phyloP scores from a whole-genome alignment of 1,139 yeast species.

The Kodamaea sp. region DNA sequence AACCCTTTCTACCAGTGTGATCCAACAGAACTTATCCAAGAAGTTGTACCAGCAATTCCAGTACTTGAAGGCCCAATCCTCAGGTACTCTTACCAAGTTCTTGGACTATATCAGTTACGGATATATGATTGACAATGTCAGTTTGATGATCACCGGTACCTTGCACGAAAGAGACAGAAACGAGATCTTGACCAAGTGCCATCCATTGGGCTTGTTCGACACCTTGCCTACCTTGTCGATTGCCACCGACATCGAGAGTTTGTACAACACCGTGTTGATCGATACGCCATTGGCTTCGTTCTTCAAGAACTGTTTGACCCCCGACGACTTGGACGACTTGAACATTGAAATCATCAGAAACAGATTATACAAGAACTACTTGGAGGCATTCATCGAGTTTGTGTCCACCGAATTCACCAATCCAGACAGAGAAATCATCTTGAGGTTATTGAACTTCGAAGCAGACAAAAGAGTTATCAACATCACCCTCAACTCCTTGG shows the following conservation, averaged over 20 bases:
- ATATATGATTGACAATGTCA: constrained; percentile 97
- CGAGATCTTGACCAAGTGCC: constrained; percentile 86
- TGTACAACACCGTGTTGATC: constrained; percentile 90
- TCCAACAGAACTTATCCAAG: constrained; percentile 75
- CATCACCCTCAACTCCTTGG: constrained; percentile 85
- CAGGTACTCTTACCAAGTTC: constrained; percentile 75
- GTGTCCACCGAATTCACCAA: constrained; percentile 58
- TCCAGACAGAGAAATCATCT: constrained; percentile 85
- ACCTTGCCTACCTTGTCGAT: constrained; percentile 93
- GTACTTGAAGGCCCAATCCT: constrained; percentile 80
- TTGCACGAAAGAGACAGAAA: constrained; percentile 89
- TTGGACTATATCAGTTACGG: constrained; percentile 92
- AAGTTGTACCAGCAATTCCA: constrained; percentile 83
- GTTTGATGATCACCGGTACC: constrained; percentile 94
- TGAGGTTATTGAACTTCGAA: constrained; percentile 75
- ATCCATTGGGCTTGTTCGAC: constrained; percentile 98
- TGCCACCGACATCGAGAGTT: constrained; percentile 89
- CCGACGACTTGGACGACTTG: constrained; percentile 91
- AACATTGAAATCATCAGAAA: constrained; percentile 95
- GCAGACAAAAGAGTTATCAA: constrained; percentile 95
- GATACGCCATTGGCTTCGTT: constrained; percentile 98
- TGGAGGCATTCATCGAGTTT: constrained; percentile 81
- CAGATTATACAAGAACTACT: constrained; percentile 85
- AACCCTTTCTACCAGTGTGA: constrained; percentile 76
- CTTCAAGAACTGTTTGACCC: constrained; percentile 87